Percentiles rank a stretch among this genome's conserved stretches.
These are phyloP conservation scores for Candida endomychidarum DNA, from an alignment of 805 yeast genomes.

Conservation along the genomic window DNA sequence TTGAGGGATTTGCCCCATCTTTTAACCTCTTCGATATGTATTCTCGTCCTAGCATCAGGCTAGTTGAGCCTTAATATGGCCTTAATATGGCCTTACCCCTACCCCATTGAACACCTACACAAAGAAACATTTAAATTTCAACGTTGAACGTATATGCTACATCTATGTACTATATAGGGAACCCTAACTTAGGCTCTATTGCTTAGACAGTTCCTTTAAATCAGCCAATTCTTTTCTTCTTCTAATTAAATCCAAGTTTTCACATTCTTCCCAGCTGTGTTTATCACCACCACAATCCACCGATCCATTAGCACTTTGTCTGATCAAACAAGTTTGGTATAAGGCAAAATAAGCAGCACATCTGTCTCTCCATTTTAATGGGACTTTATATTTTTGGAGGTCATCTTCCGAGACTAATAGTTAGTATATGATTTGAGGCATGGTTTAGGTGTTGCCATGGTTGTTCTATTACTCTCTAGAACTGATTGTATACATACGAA, in stretches of 20 bases:
- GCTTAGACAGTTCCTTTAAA: slow-evolving; percentile 1
- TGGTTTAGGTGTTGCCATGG: no score
- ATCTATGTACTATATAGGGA: not conserved
- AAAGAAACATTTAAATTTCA: no score
- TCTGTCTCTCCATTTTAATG: slow-evolving; percentile 78
- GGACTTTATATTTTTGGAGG: slow-evolving; percentile 75
- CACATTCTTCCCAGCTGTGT: slow-evolving; percentile 84
- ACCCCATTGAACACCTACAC: no score
- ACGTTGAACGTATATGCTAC: not conserved
- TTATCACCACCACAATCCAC: slow-evolving; percentile 71
- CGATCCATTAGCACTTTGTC: slow-evolving; percentile 43
- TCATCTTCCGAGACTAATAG: slow-evolving; percentile 72
- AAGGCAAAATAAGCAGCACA: slow-evolving; percentile 62
- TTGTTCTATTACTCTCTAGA: no score
- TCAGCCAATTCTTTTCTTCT: slow-evolving; percentile 68
- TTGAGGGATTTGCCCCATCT: no score
- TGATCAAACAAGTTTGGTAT: slow-evolving; percentile 42
- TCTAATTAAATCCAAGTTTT: slow-evolving; percentile 76
- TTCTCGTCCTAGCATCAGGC: no score
- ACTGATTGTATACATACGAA: slow-evolving; percentile 30
- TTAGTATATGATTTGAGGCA: slow-evolving; percentile 1
- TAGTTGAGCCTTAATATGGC: no score
- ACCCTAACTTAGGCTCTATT: not conserved
- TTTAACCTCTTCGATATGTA: no score
- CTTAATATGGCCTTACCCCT: no score